Conservation (phyloP, 164 flowering plant genomes). For the Aristolochia californica region DNA sequence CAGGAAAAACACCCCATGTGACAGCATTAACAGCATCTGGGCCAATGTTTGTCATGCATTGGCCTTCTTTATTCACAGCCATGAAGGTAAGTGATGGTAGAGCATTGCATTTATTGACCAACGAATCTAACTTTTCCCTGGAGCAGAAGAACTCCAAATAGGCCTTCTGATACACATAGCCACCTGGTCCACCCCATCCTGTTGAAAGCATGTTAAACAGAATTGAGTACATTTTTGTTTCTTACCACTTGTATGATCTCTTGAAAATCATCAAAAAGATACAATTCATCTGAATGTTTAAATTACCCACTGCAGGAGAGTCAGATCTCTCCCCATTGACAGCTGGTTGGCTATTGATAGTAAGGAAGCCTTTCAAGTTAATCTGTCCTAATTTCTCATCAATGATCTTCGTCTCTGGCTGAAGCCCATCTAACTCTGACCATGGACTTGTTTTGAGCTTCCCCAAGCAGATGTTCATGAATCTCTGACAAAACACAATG, state of each 20-base stretch:
- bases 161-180: slow-evolving; percentile 90
- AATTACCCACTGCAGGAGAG: slow-evolving; percentile 77
- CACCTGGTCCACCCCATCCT: slow-evolving; percentile 97
- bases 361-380: slow-evolving; percentile 81
- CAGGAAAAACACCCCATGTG: slow-evolving; percentile 97
- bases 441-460: slow-evolving; percentile 74
- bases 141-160: slow-evolving; percentile 90
- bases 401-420: slow-evolving; percentile 87
- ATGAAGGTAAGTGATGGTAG: slow-evolving; percentile 59
- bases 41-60: slow-evolving; percentile 38
- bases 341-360: slow-evolving; percentile 97
- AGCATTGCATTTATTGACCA: slow-evolving; percentile 61
- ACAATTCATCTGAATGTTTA: no score
- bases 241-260: no score
- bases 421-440: slow-evolving; percentile 95
- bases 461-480: slow-evolving; percentile 65
- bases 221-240: no score
- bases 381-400: slow-evolving; percentile 58
- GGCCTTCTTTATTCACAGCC: slow-evolving; percentile 69
- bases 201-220: no score
- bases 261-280: no score
- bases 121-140: slow-evolving; percentile 39
- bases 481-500: slow-evolving; percentile 36
- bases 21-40: slow-evolving; percentile 64
- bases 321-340: slow-evolving; percentile 88